Evolutionary conservation across 495 filamentous ascomycete genomes (phyloP), one percentile per base, ranked within the genome.

Genomic region (Tuber magnatum): DNA sequence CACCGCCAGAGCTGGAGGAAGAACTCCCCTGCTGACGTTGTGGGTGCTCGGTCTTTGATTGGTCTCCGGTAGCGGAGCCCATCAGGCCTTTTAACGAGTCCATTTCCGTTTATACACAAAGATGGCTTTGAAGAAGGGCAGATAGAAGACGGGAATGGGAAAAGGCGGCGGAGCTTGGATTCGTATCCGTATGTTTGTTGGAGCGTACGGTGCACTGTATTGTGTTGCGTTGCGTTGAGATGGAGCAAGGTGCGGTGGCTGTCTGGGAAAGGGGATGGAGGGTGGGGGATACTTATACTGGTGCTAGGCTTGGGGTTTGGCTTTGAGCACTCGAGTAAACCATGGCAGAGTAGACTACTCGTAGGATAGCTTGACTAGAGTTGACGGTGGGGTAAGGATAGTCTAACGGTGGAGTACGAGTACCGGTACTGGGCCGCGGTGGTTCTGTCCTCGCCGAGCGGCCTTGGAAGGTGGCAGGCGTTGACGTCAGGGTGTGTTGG

Each of bases 1-100:
- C 85, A 75, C 87, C 85, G 10, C 51, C 74, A 90, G 77, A 74
- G 42, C 44, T 65, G 16, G 69, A 46, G 7, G 79, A 69, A 56
- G 71, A 38, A 56, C 74, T 65, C 24, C 56, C 56, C 32, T 65
- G 56, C 56, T 65, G 56, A 32, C 4, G 56, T 28, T 65, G 28
- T 0, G 32, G 51, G n/a, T 32, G 28, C 10, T 32, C 3, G 35
- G 56, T 7, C 56, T 65, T 65, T 32, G 56, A 32, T 28, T 65
- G 56, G 28, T 35, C 16, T 6, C 56, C 56, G 14, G 28, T 35
- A 16, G 56, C 28, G 56, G 56, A 32, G 32, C 56, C 56, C 56
- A 65, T 65, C 16, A 65, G 12, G 14, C 32, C 32, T 8, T 65
- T 65, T 65, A 65, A 65, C 32, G 56, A 65, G 56, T 65, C 56